Conservation (phyloP, 2,329 filamentous ascomycete genomes). For the Paecilomyces variotii region DNA sequence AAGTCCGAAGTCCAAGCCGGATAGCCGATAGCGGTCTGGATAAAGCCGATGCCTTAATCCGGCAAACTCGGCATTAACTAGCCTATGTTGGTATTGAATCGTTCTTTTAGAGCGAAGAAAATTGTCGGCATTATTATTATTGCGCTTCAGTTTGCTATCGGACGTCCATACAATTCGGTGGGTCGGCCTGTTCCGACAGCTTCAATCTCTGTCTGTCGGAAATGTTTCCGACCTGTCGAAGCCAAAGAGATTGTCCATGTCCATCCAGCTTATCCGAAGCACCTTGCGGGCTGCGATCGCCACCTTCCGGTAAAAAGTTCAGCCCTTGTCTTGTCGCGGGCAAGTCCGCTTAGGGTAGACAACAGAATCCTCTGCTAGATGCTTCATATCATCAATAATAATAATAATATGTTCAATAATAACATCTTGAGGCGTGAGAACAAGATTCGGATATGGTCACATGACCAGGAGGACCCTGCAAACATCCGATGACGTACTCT, state of each 20-base stretch:
- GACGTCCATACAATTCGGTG: background rate
- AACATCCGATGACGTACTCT: background rate
- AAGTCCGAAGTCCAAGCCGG: background rate
- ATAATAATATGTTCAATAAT: no score
- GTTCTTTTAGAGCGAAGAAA: background rate
- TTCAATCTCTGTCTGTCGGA: background rate
- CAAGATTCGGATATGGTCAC: background rate
- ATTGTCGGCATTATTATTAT: background rate
- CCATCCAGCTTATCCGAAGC: background rate
- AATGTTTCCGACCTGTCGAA: background rate
- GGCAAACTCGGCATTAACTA: no score
- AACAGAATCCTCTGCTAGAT: no score
- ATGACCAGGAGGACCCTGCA: background rate
- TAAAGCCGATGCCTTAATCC: background rate
- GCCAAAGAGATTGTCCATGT: background rate
- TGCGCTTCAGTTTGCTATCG: background rate
- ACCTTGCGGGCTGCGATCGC: background rate
- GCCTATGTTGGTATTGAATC: no score
- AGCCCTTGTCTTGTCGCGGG: background rate
- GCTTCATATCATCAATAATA: no score
- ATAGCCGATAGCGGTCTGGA: background rate
- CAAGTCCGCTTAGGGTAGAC: background rate
- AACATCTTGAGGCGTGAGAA: background rate
- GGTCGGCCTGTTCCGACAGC: background rate
- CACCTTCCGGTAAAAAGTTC: background rate